Base-by-base conservation (phyloP, 208 protist genomes). In the Leptomonas seymouri region DNA sequence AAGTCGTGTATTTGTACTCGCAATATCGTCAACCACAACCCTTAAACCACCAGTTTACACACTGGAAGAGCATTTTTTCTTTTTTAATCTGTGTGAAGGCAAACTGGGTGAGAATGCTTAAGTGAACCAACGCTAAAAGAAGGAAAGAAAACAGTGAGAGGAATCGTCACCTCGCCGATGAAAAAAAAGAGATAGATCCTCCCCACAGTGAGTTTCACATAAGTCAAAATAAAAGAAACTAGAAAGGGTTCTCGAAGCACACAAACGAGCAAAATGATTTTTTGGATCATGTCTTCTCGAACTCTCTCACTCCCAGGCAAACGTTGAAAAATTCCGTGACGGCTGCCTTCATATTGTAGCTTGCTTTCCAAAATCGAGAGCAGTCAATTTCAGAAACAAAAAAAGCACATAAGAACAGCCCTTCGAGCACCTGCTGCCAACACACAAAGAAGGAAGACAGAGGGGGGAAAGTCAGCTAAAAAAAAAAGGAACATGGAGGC, bases 401-500 rank as follows among this genome's bases (percentile, higher is more conserved):
- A 39, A 9, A 39, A 39, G 3, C 34, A 39, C 34, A 39, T 12
- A 39, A 39, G 7, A 39, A 39, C 34, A 39, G 34, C 9, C 34
- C 9, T 39, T 39, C 34, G 34, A 9, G 9, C 34, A 39, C 34
- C 9, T 3, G 9, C 34, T 9, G 34, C 9, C 34, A 48, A 48
- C 2, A 48, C 3, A 2, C 44, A n/a, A 48, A 48, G 7, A n/a
- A 48, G 7, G 20, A 48, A 48, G 14, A 28, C 31, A 60, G 21
- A 61, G 42, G 15, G 76, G 30, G 67, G 51, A 58, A 71, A 64
- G 21, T n/a, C n/a, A n/a, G n/a, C n/a, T n/a, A 45, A 53, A 46
- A 71, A 76, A 67, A 42, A 78, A 41, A 42, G 50, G 15, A 44
- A 34, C 65, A 60, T n/a, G 41, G 51, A 27, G 4, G 25, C 28